These are phyloP conservation scores for Guyanaporus albipodus DNA, from an alignment of 768 basidiomycete genomes.

Conservation along the genomic window DNA sequence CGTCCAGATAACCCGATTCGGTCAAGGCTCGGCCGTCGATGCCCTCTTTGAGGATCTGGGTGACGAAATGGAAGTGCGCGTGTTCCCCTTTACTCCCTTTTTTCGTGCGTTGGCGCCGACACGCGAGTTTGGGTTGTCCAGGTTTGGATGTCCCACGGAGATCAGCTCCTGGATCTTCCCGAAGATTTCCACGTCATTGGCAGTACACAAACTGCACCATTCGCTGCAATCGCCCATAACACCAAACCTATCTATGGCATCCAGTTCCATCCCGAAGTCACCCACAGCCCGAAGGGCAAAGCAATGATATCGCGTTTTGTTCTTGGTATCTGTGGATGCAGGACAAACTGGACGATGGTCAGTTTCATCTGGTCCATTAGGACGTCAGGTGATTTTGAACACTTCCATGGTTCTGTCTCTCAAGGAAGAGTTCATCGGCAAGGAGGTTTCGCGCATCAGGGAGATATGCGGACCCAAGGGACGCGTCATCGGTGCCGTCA, in stretches of 20 bases:
- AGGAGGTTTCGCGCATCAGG: conserved; percentile 90
- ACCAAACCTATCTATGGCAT: conserved; percentile 90
- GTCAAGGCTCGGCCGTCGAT: conserved; percentile 55
- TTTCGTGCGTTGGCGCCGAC: too few species aligned
- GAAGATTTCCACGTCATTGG: conserved; percentile 86
- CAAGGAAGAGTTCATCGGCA: conserved; percentile 95
- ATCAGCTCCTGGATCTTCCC: conserved; percentile 82
- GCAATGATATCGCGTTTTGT: conserved; percentile 88
- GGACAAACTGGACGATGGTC: conserved; percentile 91
- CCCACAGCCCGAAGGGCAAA: conserved; percentile 85
- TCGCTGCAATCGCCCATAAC: conserved; percentile 89
- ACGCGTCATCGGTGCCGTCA: conserved; percentile 96
- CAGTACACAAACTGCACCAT: conserved; percentile 82
- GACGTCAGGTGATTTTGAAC: background rate
- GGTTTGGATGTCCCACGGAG: conserved; percentile 99
- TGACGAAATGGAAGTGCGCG: conserved; percentile 78
- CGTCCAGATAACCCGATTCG: conserved; percentile 66
- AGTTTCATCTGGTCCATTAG: conserved; percentile 8
- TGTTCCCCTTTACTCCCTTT: background rate
- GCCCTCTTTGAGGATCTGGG: conserved; percentile 83
- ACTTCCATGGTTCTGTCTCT: background rate
- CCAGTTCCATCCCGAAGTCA: conserved; percentile 99
- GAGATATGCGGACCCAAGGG: conserved; percentile 93
- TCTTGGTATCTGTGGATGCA: conserved; percentile 77
- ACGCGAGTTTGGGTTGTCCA: too few species aligned